These are phyloP conservation scores for Turritis glabra DNA, from an alignment of 345 rosid genomes.

Conservation along the genomic window DNA sequence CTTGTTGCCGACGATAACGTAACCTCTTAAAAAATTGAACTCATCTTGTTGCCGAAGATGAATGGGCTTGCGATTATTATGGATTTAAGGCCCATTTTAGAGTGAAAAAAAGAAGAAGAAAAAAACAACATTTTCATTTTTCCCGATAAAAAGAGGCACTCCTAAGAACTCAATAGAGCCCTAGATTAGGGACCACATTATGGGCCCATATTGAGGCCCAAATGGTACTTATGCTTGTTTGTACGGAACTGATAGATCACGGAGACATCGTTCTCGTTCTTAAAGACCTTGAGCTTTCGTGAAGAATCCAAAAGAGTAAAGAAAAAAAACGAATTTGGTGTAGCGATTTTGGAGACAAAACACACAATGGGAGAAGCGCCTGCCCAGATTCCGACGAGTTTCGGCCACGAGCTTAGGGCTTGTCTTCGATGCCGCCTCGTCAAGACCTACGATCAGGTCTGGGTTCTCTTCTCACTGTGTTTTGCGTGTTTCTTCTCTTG, in stretches of 20 bases:
- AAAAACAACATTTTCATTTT: too few relatives aligned
- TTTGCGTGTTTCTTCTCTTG: conserved; percentile 1
- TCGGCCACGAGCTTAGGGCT: conserved; percentile 86
- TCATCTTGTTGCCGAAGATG: not conserved
- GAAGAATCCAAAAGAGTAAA: not conserved
- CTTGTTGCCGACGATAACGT: not conserved
- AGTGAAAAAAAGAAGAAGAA: too few relatives aligned
- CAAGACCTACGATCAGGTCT: conserved; percentile 86
- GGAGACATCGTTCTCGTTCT: too few relatives aligned
- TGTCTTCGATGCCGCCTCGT: conserved; percentile 89
- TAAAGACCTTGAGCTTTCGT: not conserved
- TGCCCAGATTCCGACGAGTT: conserved; percentile 93
- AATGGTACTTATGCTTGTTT: not conserved
- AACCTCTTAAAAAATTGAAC: not conserved
- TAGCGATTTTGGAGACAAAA: not conserved
- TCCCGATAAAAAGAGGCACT: too few relatives aligned
- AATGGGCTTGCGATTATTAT: not conserved
- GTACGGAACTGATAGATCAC: not conserved
- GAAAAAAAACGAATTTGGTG: not conserved
- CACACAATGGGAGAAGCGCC: conserved; percentile 53
- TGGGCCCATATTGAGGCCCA: conserved; percentile 5
- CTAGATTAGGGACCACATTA: not conserved
- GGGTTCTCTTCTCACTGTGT: not conserved
- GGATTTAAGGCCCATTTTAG: not conserved
- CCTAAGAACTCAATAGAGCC: too few relatives aligned